These are phyloP conservation scores for Didymella pomorum DNA, from an alignment of 2,329 filamentous ascomycete species.

Conservation along the genomic window DNA sequence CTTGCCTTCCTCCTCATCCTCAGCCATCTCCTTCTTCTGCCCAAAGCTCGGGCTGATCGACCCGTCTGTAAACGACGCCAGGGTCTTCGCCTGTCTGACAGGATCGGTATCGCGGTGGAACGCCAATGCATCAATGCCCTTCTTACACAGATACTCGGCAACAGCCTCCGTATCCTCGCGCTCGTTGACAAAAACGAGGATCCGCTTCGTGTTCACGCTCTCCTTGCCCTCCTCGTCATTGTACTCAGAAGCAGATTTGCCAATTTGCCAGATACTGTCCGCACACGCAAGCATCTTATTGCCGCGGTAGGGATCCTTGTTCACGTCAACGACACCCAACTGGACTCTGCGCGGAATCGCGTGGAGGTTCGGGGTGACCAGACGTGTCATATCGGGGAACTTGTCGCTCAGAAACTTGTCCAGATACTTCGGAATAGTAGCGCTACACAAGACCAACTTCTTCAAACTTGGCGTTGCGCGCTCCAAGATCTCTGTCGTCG, in stretches of 20 bases:
- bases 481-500: slow-evolving; percentile 83
- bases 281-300: slow-evolving; percentile 94
- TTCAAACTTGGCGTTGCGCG: slow-evolving; percentile 80
- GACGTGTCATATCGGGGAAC: slow-evolving; percentile 82
- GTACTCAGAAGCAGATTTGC: slow-evolving; percentile 59
- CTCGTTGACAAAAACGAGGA: slow-evolving; percentile 97
- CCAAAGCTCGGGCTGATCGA: slow-evolving; percentile 19
- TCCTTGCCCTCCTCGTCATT: slow-evolving; percentile 54
- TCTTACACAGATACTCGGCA: slow-evolving; percentile 77
- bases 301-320: slow-evolving; percentile 90
- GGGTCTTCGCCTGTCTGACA: slow-evolving; percentile 76
- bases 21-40: slow-evolving; percentile 1
- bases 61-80: slow-evolving; percentile 70
- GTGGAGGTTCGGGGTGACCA: slow-evolving; percentile 95
- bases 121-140: slow-evolving; percentile 87
- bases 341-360: slow-evolving; percentile 95
- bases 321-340: slow-evolving; percentile 89
- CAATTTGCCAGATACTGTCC: slow-evolving; percentile 92
- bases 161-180: slow-evolving; percentile 86
- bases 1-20: background rate
- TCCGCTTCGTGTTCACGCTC: slow-evolving; percentile 75
- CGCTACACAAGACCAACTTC: slow-evolving; percentile 91
- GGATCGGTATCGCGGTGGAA: slow-evolving; percentile 85
- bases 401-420: slow-evolving; percentile 83
- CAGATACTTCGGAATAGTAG: slow-evolving; percentile 89